phyloP scores from a whole-genome alignment of 2,329 filamentous ascomycete genomes.

The Esteya vermicola region DNA sequence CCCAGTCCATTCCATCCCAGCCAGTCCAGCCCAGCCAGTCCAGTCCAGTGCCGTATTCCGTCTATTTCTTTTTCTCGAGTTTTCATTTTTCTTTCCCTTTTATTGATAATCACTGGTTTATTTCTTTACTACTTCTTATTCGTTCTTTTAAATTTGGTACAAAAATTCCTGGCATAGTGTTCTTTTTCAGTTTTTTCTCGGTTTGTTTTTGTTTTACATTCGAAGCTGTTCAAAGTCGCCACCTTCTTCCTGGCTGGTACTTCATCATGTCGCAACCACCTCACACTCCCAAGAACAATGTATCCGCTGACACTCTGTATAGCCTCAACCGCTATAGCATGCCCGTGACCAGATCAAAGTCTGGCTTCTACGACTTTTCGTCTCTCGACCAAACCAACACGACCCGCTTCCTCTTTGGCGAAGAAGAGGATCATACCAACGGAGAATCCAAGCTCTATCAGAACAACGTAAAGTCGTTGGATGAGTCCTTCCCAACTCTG shows the following conservation, averaged over 20 bases:
- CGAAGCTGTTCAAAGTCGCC: not conserved
- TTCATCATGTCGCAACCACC: not conserved
- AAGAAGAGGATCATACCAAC: slow-evolving; percentile 46
- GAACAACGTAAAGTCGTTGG: slow-evolving; percentile 38
- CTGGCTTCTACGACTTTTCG: slow-evolving; percentile 50
- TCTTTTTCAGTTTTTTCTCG: not conserved
- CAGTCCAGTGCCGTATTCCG: no score
- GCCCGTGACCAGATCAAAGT: slow-evolving; percentile 64
- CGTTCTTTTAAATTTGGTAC: no score
- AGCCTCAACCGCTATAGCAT: slow-evolving; percentile 88
- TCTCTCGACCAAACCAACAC: slow-evolving; percentile 69
- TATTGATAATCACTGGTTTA: no score
- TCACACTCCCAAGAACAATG: not conserved
- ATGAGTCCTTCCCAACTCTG: slow-evolving; percentile 80
- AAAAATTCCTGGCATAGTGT: no score
- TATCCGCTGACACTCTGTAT: slow-evolving; percentile 4
- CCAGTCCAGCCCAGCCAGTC: no score
- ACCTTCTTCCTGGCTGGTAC: not conserved
- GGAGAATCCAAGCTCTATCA: slow-evolving; percentile 57
- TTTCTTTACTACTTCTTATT: no score
- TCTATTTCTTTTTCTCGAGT: no score
- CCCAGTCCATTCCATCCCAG: no score
- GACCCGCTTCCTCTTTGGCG: slow-evolving; percentile 72
- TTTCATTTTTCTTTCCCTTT: no score
- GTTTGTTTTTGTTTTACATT: not conserved